These are phyloP conservation scores for Helicosporidium sp. DNA, from an alignment of 139 green algal genomes.

Conservation along the genomic window DNA sequence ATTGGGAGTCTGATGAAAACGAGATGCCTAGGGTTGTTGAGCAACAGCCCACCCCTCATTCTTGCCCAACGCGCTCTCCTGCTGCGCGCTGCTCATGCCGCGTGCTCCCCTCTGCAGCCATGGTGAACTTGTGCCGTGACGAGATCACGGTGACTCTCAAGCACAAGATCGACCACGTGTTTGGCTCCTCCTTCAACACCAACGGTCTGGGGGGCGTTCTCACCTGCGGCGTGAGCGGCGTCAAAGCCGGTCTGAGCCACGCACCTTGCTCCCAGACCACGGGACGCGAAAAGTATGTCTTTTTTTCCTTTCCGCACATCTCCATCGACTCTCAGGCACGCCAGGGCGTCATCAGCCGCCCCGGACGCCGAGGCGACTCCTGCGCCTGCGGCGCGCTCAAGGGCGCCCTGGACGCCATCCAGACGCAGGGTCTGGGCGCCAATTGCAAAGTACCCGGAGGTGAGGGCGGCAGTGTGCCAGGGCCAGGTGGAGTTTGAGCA, in stretches of 20 bases:
- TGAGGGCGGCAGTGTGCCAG: not conserved
- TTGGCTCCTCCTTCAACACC: conserved; percentile 56
- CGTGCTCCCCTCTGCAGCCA: conserved; percentile 23
- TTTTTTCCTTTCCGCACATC: conserved; percentile 80
- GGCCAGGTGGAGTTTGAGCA: not conserved
- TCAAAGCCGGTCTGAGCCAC: conserved; percentile 40
- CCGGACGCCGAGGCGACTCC: conserved; percentile 26
- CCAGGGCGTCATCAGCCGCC: conserved; percentile 43
- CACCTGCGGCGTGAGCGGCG: conserved; percentile 55
- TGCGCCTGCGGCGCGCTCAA: conserved; percentile 65
- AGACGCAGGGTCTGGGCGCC: conserved; percentile 13
- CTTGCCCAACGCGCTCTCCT: too few relatives aligned
- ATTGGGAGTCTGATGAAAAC: too few relatives aligned
- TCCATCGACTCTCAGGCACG: conserved; percentile 42
- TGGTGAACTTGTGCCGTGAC: conserved; percentile 72
- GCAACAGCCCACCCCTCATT: too few relatives aligned
- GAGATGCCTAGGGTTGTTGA: too few relatives aligned
- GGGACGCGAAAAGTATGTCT: conserved; percentile 67
- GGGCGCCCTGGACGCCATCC: conserved; percentile 27
- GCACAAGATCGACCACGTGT: conserved; percentile 45
- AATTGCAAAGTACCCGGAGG: conserved; percentile 33
- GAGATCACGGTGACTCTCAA: conserved; percentile 54
- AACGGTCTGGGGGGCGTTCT: conserved; percentile 63
- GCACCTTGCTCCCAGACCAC: conserved; percentile 13
- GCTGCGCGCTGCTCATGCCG: too few relatives aligned